These are phyloP conservation scores for Mesotaenium endlicherianum DNA, from an alignment of 139 green algal genomes.

Conservation along the genomic window DNA sequence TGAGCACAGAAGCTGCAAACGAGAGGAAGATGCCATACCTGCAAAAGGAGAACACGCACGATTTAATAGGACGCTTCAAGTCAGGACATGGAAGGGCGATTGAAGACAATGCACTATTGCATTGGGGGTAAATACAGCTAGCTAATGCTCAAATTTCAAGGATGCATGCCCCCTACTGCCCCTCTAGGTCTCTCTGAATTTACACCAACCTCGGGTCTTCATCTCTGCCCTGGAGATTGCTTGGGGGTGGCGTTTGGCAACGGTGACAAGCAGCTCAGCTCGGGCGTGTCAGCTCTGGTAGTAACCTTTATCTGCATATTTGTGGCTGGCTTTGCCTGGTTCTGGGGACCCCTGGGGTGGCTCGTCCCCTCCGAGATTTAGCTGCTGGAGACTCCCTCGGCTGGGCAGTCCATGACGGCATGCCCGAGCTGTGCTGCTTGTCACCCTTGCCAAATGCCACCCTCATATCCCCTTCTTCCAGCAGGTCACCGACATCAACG, in stretches of 20 bases:
- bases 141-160: too few relatives aligned
- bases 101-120: too few relatives aligned
- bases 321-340: constrained; percentile 74
- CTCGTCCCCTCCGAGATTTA: constrained; percentile 49
- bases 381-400: constrained; percentile 36
- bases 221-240: constrained; percentile 15
- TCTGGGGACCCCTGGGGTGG: constrained; percentile 74
- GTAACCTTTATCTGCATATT: constrained; percentile 77
- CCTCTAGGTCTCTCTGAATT: too few relatives aligned
- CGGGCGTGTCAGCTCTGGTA: constrained; percentile 52
- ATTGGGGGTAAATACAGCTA: too few relatives aligned
- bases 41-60: too few relatives aligned
- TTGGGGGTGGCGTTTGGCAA: constrained; percentile 22
- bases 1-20: constrained; percentile 62
- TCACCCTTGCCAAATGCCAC: constrained; percentile 19
- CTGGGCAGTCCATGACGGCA: constrained; percentile 30
- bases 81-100: too few relatives aligned
- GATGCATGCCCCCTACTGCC: too few relatives aligned
- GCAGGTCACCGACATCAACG: too few relatives aligned
- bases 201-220: too few relatives aligned
- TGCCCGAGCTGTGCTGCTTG: constrained; percentile 27
- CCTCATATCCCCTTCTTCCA: constrained; percentile 30
- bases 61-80: too few relatives aligned
- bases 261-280: constrained; percentile 22
- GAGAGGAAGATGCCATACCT: constrained; percentile 71